These are phyloP conservation scores for Monosporascus sp. DNA, from an alignment of 2,329 filamentous ascomycete genomes.

Conservation along the genomic window DNA sequence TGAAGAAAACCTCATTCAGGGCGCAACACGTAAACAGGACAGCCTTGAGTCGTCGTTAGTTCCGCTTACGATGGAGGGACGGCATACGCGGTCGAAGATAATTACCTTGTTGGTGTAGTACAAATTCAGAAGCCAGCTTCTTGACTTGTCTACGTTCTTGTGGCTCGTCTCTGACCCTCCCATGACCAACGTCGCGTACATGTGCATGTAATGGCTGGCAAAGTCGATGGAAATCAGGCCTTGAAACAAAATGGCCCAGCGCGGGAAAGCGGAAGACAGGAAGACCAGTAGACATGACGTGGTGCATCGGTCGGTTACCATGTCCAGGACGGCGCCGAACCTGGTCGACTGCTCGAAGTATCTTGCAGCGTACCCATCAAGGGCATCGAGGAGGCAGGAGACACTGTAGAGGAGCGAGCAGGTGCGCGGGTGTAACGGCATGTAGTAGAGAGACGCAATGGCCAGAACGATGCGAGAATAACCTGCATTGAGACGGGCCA, in stretches of 20 bases:
- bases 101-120: slow-evolving; percentile 95
- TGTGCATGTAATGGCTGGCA: slow-evolving; percentile 97
- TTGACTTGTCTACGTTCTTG: slow-evolving; percentile 85
- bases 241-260: slow-evolving; percentile 93
- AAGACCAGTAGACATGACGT: slow-evolving; percentile 94
- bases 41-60: slow-evolving; percentile 44
- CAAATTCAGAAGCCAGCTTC: slow-evolving; percentile 84
- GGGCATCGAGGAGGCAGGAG: slow-evolving; percentile 89
- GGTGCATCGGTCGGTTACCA: slow-evolving; percentile 98
- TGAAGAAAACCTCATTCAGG: slow-evolving; percentile 95
- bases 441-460: slow-evolving; percentile 93
- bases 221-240: slow-evolving; percentile 86
- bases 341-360: slow-evolving; percentile 86
- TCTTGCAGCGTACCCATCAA: slow-evolving; percentile 90
- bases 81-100: slow-evolving; percentile 19
- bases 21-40: slow-evolving; percentile 89
- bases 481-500: slow-evolving; percentile 39
- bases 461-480: slow-evolving; percentile 76
- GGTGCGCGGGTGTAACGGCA: slow-evolving; percentile 96
- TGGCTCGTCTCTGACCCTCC: slow-evolving; percentile 76
- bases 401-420: slow-evolving; percentile 88
- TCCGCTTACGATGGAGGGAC: background rate
- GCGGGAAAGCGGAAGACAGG: slow-evolving; percentile 86
- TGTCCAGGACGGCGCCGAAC: slow-evolving; percentile 95
- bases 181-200: slow-evolving; percentile 92